Percentiles rank a stretch among this genome's conserved stretches.
Conservation (phyloP, 805 yeast genomes). For the Geotrichum ghanense region DNA sequence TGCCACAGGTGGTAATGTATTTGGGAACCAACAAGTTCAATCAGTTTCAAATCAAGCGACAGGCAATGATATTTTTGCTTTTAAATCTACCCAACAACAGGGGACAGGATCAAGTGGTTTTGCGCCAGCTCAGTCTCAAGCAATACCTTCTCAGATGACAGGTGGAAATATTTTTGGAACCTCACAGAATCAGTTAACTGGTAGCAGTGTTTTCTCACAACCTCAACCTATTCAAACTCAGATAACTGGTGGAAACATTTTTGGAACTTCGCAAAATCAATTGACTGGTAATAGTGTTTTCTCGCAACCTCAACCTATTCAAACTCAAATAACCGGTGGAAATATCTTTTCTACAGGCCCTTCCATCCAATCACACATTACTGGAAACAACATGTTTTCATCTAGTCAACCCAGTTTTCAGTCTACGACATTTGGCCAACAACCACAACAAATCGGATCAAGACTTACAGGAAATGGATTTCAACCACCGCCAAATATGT, state of each 20-base stretch:
- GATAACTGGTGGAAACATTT: not conserved
- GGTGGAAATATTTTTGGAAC: not conserved
- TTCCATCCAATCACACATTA: no score
- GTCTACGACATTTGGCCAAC: not conserved
- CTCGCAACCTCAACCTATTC: not conserved
- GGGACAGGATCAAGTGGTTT: no score
- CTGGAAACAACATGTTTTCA: no score
- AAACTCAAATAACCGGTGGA: not conserved
- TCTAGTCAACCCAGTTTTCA: no score
- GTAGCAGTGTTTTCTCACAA: not conserved
- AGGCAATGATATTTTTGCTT: not conserved
- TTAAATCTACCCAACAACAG: not conserved
- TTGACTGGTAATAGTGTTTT: not conserved
- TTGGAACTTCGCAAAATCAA: slow-evolving; percentile 9
- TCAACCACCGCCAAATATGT: not conserved
- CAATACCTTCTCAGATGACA: not conserved
- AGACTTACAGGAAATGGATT: not conserved
- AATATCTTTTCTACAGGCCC: no score
- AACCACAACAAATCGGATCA: not conserved
- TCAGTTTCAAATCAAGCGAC: no score
- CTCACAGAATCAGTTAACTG: slow-evolving; percentile 9
- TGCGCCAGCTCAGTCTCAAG: no score
- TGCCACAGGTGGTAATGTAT: not conserved
- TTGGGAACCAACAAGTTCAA: not conserved
- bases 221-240: not conserved